Conservation (phyloP, 164 flowering plant genomes). For the Sextonia rubra region DNA sequence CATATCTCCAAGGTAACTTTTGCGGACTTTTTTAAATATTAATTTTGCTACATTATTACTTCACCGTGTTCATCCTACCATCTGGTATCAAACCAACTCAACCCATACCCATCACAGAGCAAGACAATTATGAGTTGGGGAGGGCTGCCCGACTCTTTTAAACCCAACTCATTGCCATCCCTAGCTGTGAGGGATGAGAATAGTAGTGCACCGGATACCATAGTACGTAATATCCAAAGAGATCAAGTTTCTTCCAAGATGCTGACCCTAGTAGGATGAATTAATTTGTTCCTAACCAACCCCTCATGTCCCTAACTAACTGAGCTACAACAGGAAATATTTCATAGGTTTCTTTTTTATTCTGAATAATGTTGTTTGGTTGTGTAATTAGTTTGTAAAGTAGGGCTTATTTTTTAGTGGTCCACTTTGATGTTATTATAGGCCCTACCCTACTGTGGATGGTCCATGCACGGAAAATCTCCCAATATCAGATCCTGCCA, state of each 20-base stretch:
- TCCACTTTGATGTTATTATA: neutral
- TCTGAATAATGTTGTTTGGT: no score
- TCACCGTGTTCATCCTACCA: no score
- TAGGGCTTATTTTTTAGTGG: neutral
- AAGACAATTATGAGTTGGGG: no score
- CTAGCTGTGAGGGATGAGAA: neutral
- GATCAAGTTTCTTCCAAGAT: no score
- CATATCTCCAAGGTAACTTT: conserved; percentile 81
- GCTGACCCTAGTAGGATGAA: neutral
- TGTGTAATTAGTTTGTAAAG: neutral
- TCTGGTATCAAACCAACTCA: no score
- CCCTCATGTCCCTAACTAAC: no score
- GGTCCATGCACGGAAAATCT: neutral
- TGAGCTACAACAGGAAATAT: neutral
- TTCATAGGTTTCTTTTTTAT: neutral
- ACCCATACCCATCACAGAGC: no score
- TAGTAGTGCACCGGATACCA: no score
- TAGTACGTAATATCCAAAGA: neutral
- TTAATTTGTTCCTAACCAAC: neutral
- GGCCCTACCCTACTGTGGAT: neutral
- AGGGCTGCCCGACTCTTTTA: no score
- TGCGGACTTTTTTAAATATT: neutral
- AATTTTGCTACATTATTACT: neutral
- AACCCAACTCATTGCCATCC: neutral
- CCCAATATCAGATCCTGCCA: neutral